A percentile compares a stretch with the other conserved stretches of the same genome.
phyloP scores from a whole-genome alignment of 768 basidiomycete species.

The Tephrocybe sp. region DNA sequence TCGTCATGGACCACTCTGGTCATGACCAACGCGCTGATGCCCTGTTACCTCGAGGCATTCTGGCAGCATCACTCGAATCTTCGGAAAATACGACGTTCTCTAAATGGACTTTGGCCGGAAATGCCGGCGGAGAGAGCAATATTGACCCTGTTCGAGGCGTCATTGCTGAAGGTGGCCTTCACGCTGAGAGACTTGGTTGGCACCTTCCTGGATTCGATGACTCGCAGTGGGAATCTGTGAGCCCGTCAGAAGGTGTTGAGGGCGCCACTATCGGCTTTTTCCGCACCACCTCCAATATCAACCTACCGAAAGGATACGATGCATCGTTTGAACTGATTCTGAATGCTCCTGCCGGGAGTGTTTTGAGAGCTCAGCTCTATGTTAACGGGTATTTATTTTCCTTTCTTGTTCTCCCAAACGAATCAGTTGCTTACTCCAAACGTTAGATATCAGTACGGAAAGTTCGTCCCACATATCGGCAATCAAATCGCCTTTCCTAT shows the following conservation, averaged over 20 bases:
- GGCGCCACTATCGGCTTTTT: constrained; percentile 8
- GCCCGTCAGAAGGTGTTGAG: constrained; percentile 4
- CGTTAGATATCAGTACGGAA: constrained; percentile 9
- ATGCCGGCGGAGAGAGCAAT: constrained; percentile 10
- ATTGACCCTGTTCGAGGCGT: constrained; percentile 10
- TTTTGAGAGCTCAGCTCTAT: constrained; percentile 7
- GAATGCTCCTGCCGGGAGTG: constrained; percentile 3
- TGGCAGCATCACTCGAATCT: constrained; percentile 6
- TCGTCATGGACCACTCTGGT: constrained; percentile 12
- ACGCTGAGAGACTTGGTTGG: constrained; percentile 10
- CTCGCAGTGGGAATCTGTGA: constrained; percentile 1
- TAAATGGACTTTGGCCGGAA: constrained; percentile 8
- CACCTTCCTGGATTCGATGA: constrained; percentile 15
- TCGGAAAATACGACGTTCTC: constrained; percentile 2
- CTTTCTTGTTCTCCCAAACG: not conserved
- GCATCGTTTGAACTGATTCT: constrained; percentile 2
- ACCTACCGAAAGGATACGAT: constrained; percentile 9
- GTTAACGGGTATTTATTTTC: constrained; percentile 7
- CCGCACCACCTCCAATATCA: constrained; percentile 10
- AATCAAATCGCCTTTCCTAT: constrained; percentile 8
- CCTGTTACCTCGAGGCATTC: constrained; percentile 7
- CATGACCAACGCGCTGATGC: constrained; percentile 9
- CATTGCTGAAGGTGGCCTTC: constrained; percentile 10
- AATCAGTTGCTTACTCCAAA: not conserved
- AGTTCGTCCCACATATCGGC: constrained; percentile 7